Base-by-base conservation (phyloP, 169 alveolate genomes). In the Fabrea salina region DNA sequence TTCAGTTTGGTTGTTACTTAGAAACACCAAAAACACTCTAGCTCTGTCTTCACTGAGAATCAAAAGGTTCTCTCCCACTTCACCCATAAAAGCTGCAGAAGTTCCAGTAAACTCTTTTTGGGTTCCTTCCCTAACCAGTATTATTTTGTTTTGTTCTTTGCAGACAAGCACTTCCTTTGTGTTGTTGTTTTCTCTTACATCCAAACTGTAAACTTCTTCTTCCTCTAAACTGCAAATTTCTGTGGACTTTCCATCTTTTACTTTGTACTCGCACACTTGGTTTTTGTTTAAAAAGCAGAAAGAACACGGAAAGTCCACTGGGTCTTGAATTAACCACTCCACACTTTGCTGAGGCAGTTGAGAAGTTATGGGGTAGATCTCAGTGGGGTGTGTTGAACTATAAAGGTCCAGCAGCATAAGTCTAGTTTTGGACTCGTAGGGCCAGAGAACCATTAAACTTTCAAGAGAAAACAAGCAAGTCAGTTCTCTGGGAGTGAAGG, bases 231-330 rank as follows among this genome's bases (percentile, higher is more conserved):
- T 27, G 11, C 40, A n/a, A n/a, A 56, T 56, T 2, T 16, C 2
- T n/a, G n/a, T 56, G 16, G 16, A 16, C 27, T 56, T 56, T 56
- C 68, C 68, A 56, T 56, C 68, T 56, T 22, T 22, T 1, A 56
- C 49, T 56, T n/a, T 19, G 2, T 56, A 56, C 25, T 56, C 37
- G 16, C n/a, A 19, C n/a, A 56, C 25, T 1, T n/a, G 19, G 27
- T 56, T 56, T 56, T 56, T n/a, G 16, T n/a, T n/a, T 56, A 56
- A 19, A 27, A 22, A 68, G 44, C 44, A 68, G 44, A 68, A 68
- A 30, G 13, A 68, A 2, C 64, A 27, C 16, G 78, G 61, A 33
- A n/a, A 68, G 11, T n/a, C 35, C 19, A 68, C 33, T 43, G 78
- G 78, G n/a, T 25, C 13, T 43, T 57, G 70, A 43, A 68, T 37